phyloP scores from a whole-genome alignment of 306 rosid species.

The Begonia fuchsioides region DNA sequence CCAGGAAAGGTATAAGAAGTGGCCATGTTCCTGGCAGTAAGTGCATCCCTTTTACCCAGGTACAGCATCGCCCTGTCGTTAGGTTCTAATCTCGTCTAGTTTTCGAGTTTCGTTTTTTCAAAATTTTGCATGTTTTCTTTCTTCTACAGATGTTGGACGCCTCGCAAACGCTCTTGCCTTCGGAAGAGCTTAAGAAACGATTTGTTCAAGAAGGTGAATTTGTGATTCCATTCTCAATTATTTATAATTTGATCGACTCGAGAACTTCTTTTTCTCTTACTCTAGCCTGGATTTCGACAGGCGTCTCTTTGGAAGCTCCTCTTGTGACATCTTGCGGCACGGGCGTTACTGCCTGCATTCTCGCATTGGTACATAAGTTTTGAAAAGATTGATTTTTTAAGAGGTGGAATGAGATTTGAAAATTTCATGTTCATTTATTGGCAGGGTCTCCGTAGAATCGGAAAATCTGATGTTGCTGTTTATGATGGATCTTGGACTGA shows the following conservation, averaged over 20 bases:
- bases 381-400: not conserved
- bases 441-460: conserved; percentile 89
- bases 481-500: conserved; percentile 99
- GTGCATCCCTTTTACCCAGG: conserved; percentile 76
- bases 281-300: conserved; percentile 22
- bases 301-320: conserved; percentile 69
- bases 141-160: conserved; percentile 57
- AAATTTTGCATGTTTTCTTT: not conserved
- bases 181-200: conserved; percentile 55
- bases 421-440: not conserved
- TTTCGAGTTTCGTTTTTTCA: not conserved
- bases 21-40: conserved; percentile 94
- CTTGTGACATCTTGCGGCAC: conserved; percentile 75
- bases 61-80: conserved; percentile 8
- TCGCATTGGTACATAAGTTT: conserved; percentile 55
- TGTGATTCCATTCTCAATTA: no score
- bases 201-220: conserved; percentile 49
- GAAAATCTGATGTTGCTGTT: conserved; percentile 56
- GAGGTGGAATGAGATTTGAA: not conserved
- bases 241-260: no score
- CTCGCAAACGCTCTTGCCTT: conserved; percentile 56
- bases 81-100: no score
- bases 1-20: conserved; percentile 77
- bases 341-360: conserved; percentile 87
- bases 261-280: not conserved